A percentile compares a stretch with the other conserved stretches of the same genome.
These are phyloP conservation scores for Camelina sativa DNA, from an alignment of 345 rosid species.

Conservation along the genomic window DNA sequence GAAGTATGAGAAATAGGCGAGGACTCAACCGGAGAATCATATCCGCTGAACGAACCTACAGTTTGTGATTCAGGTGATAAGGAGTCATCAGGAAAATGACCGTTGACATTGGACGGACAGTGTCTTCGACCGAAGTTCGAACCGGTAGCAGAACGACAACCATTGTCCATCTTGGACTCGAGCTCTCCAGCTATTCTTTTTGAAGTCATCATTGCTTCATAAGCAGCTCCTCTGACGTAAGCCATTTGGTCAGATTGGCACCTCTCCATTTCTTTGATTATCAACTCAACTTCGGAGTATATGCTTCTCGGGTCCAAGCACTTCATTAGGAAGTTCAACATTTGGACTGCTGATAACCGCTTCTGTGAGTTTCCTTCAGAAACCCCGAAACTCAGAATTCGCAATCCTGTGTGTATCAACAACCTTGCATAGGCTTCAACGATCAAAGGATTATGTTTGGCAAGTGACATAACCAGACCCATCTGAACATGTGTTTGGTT, in stretches of 20 bases:
- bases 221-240: conserved; percentile 88
- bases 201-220: conserved; percentile 83
- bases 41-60: conserved; percentile 47
- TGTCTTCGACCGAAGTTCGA: conserved; percentile 56
- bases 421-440: conserved; percentile 94
- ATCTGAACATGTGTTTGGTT: conserved; percentile 77
- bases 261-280: conserved; percentile 80
- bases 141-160: conserved; percentile 64
- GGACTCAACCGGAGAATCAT: conserved; percentile 59
- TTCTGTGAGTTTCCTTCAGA: conserved; percentile 84
- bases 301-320: conserved; percentile 78
- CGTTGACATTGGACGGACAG: conserved; percentile 38
- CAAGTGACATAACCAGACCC: conserved; percentile 80
- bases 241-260: conserved; percentile 88
- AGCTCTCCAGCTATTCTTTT: conserved; percentile 62
- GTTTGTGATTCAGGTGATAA: conserved; percentile 86
- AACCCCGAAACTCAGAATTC: conserved; percentile 60
- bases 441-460: conserved; percentile 78
- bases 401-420: conserved; percentile 73
- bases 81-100: conserved; percentile 53
- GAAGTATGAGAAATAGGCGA: conserved; percentile 48
- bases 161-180: conserved; percentile 61
- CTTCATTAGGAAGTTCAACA: conserved; percentile 91
- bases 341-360: conserved; percentile 79
- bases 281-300: conserved; percentile 70